Percentiles rank a stretch among this genome's conserved stretches.
phyloP scores from a whole-genome alignment of 352 stramenopile species.

The Pythium insidiosum region DNA sequence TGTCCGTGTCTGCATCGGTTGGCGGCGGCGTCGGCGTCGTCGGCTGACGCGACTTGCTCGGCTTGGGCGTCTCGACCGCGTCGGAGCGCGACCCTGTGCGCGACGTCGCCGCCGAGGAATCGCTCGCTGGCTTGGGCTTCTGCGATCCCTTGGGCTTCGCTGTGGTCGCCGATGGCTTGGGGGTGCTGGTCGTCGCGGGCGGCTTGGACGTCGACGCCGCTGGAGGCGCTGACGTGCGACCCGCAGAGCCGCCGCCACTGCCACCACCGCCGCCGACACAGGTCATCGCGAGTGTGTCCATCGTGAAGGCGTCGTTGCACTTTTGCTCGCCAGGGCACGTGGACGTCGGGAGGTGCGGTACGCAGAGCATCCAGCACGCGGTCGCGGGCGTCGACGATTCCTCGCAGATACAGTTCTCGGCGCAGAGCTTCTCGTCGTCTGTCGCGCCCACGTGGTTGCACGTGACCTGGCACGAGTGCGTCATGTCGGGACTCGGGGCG shows the following conservation, averaged over 20 bases:
- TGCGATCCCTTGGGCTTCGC: neutral
- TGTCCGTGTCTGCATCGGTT: too few relatives aligned
- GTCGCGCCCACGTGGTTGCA: conserved; percentile 16
- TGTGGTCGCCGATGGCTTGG: neutral
- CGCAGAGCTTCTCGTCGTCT: conserved; percentile 9
- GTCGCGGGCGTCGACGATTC: conserved; percentile 1
- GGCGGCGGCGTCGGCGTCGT: too few relatives aligned
- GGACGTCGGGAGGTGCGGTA: conserved; percentile 9
- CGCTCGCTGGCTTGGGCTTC: neutral
- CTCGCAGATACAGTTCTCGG: conserved; percentile 13
- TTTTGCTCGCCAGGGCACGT: conserved; percentile 18
- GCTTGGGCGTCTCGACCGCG: too few relatives aligned
- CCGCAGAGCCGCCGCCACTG: too few relatives aligned
- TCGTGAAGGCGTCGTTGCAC: conserved; percentile 14
- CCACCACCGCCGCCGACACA: conserved; percentile 11
- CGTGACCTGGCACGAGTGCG: conserved; percentile 12
- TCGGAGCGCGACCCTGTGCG: neutral
- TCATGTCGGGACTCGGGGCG: conserved; percentile 1
- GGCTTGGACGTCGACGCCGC: conserved; percentile 1
- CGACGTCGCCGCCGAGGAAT: neutral
- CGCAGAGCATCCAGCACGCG: conserved; percentile 21
- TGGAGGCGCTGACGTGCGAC: neutral
- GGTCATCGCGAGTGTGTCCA: conserved; percentile 13
- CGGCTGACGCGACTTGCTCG: too few relatives aligned
- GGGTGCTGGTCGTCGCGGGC: conserved; percentile 3